Percentiles rank a stretch among this genome's conserved stretches.
Evolutionary conservation across 2,329 filamentous ascomycete genomes (phyloP).

Genomic region (Scedosporium aurantiacum): DNA sequence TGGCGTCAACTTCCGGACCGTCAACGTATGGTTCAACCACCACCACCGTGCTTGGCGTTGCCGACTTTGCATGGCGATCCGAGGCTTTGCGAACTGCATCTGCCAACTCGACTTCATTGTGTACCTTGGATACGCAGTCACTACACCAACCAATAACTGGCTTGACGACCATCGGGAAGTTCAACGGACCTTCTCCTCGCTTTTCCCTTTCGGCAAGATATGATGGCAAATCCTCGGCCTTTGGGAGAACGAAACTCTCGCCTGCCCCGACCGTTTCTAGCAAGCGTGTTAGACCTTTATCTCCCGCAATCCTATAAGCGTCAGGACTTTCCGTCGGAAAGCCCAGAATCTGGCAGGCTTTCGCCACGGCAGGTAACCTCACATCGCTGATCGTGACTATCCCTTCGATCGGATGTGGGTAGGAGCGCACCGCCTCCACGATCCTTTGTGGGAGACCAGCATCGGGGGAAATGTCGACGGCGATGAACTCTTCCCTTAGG

Average conservation of each 20-base stretch:
- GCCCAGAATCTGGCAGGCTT: constrained; percentile 19
- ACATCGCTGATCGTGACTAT: constrained; percentile 24
- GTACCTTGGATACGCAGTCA: constrained; percentile 21
- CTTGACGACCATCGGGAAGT: constrained; percentile 24
- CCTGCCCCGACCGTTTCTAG: constrained; percentile 11
- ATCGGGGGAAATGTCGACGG: constrained; percentile 17
- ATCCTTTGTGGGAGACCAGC: constrained; percentile 17
- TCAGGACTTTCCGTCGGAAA: constrained; percentile 18
- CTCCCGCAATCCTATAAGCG: constrained; percentile 17
- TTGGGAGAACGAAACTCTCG: constrained; percentile 11
- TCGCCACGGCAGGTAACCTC: constrained; percentile 17
- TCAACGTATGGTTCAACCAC: constrained; percentile 27
- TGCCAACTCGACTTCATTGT: constrained; percentile 16
- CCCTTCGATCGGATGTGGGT: constrained; percentile 19
- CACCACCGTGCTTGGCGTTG: constrained; percentile 15
- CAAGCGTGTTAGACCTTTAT: constrained; percentile 20
- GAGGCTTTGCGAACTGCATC: constrained; percentile 13
- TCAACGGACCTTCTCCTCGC: not conserved
- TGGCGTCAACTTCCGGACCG: constrained; percentile 31
- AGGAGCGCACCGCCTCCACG: constrained; percentile 16
- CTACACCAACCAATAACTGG: constrained; percentile 21
- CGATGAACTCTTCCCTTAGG: constrained; percentile 22
- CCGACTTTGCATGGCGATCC: constrained; percentile 12
- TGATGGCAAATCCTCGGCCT: constrained; percentile 11
- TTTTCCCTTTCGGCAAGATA: constrained; percentile 1